Conservation (phyloP, 495 filamentous ascomycete genomes). For the Letharia columbiana region DNA sequence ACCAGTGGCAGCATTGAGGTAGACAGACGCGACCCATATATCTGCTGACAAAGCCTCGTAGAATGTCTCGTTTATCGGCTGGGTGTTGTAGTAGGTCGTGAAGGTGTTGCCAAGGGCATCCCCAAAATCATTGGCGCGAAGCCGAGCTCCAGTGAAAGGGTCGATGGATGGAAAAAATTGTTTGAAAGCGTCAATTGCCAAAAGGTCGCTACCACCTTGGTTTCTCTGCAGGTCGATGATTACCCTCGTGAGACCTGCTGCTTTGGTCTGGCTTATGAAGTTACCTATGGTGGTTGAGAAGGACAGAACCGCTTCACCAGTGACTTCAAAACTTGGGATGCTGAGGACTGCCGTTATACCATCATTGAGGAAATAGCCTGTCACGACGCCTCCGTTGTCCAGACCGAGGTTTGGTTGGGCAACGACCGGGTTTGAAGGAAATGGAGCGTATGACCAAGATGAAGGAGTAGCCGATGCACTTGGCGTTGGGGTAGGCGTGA, state of each 20-base stretch:
- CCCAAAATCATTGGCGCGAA: slow-evolving; percentile 35
- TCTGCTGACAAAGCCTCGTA: slow-evolving; percentile 25
- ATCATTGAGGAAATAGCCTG: slow-evolving; percentile 40
- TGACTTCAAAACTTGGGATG: slow-evolving; percentile 40
- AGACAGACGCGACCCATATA: slow-evolving; percentile 37
- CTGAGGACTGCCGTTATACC: slow-evolving; percentile 38
- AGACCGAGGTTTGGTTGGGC: slow-evolving; percentile 30
- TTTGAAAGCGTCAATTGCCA: slow-evolving; percentile 41
- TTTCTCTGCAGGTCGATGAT: slow-evolving; percentile 48
- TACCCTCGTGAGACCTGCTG: slow-evolving; percentile 34
- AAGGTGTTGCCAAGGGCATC: slow-evolving; percentile 38
- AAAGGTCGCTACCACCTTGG: slow-evolving; percentile 33
- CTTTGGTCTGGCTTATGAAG: slow-evolving; percentile 35
- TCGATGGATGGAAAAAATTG: slow-evolving; percentile 41
- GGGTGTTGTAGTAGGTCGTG: slow-evolving; percentile 30
- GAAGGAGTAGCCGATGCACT: slow-evolving; percentile 16
- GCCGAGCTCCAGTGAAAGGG: slow-evolving; percentile 37
- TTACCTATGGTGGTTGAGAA: slow-evolving; percentile 34
- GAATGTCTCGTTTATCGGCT: slow-evolving; percentile 16
- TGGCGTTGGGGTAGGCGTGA: slow-evolving; percentile 8
- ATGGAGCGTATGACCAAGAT: slow-evolving; percentile 29
- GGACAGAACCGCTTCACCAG: slow-evolving; percentile 26
- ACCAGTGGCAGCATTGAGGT: slow-evolving; percentile 38
- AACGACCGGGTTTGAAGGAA: slow-evolving; percentile 30
- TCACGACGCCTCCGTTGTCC: slow-evolving; percentile 31